Conservation (phyloP, 768 basidiomycete species). For the Termitomyces sp. region DNA sequence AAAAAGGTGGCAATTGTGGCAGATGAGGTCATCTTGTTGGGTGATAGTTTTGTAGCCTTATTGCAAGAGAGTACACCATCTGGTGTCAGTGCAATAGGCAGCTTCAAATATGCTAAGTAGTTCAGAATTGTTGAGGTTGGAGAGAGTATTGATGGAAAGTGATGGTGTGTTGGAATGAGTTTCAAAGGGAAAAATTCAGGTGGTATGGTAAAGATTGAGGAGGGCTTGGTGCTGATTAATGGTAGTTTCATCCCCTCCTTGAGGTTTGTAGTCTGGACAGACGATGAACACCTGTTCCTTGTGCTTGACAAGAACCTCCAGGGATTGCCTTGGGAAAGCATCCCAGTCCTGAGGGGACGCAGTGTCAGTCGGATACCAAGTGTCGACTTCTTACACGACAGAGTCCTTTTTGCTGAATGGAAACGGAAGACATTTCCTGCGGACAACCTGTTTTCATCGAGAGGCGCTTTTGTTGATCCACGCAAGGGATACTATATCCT, state of each 20-base stretch:
- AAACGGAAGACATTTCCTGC: conserved; percentile 24
- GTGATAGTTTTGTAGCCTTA: background rate
- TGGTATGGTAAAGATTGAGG: background rate
- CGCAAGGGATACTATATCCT: conserved; percentile 77
- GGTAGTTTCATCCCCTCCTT: background rate
- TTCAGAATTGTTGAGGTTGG: too few species aligned
- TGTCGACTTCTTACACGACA: conserved; percentile 82
- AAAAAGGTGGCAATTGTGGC: conserved; percentile 22
- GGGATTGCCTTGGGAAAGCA: conserved; percentile 92
- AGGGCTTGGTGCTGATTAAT: background rate
- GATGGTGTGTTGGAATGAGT: too few species aligned
- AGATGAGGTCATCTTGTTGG: conserved; percentile 21
- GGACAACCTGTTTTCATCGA: conserved; percentile 24
- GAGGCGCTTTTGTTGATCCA: conserved; percentile 59
- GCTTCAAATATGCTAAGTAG: conserved; percentile 19
- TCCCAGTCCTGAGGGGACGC: conserved; percentile 78
- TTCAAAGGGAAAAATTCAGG: too few species aligned
- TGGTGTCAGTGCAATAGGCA: conserved; percentile 5
- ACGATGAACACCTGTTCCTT: conserved; percentile 79
- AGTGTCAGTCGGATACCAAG: conserved; percentile 94
- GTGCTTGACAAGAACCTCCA: conserved; percentile 89
- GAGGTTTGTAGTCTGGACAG: background rate
- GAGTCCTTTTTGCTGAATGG: conserved; percentile 60
- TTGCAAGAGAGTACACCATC: background rate
- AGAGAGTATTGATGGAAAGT: background rate